Evolutionary conservation across 2,329 filamentous ascomycete species (phyloP).

Genomic region (Microcyclosporella mali): DNA sequence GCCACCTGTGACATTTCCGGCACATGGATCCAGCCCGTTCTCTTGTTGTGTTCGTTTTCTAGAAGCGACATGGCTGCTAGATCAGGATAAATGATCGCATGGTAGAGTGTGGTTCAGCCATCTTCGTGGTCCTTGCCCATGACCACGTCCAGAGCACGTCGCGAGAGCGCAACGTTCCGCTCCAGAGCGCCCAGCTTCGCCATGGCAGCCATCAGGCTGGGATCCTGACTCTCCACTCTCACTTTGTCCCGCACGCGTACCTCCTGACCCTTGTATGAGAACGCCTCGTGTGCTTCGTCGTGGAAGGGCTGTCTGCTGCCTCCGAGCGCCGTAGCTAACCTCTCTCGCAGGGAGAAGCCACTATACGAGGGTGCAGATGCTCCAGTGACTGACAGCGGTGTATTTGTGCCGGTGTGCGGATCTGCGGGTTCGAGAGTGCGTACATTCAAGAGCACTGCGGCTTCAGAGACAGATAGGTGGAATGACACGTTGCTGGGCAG

Average conservation of each 20-base stretch:
- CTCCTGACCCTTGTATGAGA: slow-evolving; percentile 62
- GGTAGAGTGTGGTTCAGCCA: slow-evolving; percentile 7
- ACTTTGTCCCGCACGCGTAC: slow-evolving; percentile 88
- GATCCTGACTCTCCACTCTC: slow-evolving; percentile 81
- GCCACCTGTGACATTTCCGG: too few species aligned
- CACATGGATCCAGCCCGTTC: too few species aligned
- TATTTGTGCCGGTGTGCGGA: slow-evolving; percentile 29
- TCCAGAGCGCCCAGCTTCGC: slow-evolving; percentile 76
- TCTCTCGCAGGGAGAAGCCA: slow-evolving; percentile 54
- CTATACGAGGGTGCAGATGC: slow-evolving; percentile 36
- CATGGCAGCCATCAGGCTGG: slow-evolving; percentile 73
- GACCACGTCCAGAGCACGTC: slow-evolving; percentile 67
- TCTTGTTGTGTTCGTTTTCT: too few species aligned
- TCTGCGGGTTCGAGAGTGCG: slow-evolving; percentile 56
- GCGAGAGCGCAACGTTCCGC: slow-evolving; percentile 63
- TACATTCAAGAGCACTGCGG: slow-evolving; percentile 56
- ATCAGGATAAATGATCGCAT: too few species aligned
- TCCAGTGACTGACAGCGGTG: slow-evolving; percentile 21
- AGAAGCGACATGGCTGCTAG: too few species aligned
- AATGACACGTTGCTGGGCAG: slow-evolving; percentile 67
- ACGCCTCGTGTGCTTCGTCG: slow-evolving; percentile 68
- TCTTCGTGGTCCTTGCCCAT: slow-evolving; percentile 58
- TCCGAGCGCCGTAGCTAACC: slow-evolving; percentile 45
- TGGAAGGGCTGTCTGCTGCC: slow-evolving; percentile 37
- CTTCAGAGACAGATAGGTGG: slow-evolving; percentile 53